phyloP scores from a whole-genome alignment of 805 yeast genomes.

The Candida pseudoglaebosa region DNA sequence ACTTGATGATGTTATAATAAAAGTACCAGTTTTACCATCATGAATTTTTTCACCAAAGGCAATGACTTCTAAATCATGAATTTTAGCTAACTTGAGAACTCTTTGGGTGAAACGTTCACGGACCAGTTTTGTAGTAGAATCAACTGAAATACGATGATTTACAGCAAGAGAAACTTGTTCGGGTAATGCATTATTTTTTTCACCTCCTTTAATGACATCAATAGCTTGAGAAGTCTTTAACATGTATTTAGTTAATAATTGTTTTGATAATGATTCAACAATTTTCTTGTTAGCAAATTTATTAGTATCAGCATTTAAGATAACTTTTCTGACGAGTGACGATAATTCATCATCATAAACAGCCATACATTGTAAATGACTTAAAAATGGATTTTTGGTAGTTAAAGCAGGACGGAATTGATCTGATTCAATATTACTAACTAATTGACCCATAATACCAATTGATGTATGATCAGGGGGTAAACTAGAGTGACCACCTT shows the following conservation, averaged over 20 bases:
- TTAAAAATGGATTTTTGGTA: slow-evolving; percentile 55
- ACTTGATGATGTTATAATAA: slow-evolving; percentile 12
- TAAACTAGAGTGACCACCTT: slow-evolving; percentile 75
- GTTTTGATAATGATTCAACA: slow-evolving; percentile 16
- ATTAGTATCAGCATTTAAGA: slow-evolving; percentile 34
- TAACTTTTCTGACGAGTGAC: slow-evolving; percentile 24
- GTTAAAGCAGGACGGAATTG: slow-evolving; percentile 48
- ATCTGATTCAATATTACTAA: slow-evolving; percentile 53
- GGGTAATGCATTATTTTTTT: slow-evolving; percentile 40
- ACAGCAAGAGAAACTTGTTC: slow-evolving; percentile 28
- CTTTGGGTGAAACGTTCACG: slow-evolving; percentile 19
- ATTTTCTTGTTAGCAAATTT: slow-evolving; percentile 29
- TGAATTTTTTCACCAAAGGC: slow-evolving; percentile 26
- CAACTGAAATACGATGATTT: slow-evolving; percentile 36
- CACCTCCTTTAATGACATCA: slow-evolving; percentile 37
- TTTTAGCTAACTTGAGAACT: slow-evolving; percentile 24
- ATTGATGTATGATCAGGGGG: slow-evolving; percentile 81
- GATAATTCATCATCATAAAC: slow-evolving; percentile 34
- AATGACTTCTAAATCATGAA: slow-evolving; percentile 27
- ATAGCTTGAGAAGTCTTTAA: slow-evolving; percentile 36
- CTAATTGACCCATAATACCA: slow-evolving; percentile 64
- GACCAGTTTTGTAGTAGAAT: slow-evolving; percentile 21
- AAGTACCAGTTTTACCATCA: slow-evolving; percentile 16
- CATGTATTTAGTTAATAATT: slow-evolving; percentile 22
- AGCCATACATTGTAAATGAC: slow-evolving; percentile 61